Conservation (phyloP, 139 green algal genomes). For the Eudorina sp. region DNA sequence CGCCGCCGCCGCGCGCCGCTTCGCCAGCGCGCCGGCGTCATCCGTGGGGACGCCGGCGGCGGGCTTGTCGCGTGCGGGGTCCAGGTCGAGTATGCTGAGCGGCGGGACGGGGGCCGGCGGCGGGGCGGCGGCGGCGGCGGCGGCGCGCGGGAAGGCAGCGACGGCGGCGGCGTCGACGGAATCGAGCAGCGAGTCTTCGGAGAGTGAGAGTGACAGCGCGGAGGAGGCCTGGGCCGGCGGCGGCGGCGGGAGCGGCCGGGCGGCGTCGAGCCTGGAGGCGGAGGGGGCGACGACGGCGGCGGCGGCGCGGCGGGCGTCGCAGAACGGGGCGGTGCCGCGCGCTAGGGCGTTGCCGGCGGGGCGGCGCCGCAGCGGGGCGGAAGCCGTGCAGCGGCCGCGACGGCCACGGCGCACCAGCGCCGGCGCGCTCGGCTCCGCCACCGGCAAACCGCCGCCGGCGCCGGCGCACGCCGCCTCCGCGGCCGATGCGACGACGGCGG, state of each 20-base stretch:
- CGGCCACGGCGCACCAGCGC: slow-evolving; percentile 3
- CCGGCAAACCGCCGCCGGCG: not conserved
- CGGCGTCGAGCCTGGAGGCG: not conserved
- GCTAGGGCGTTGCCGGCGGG: not conserved
- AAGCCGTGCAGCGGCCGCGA: not conserved
- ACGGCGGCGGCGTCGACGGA: not conserved
- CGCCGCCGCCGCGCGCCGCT: not conserved
- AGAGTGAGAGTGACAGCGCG: not conserved
- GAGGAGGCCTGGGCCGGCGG: not conserved
- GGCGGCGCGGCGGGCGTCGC: not conserved
- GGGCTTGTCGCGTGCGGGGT: not conserved
- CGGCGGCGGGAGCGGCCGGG: not conserved
- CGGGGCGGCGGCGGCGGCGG: not conserved
- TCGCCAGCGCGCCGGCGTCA: not conserved
- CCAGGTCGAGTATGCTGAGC: slow-evolving; percentile 6
- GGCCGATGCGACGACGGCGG: too few species aligned
- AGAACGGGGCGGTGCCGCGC: not conserved
- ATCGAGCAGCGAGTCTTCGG: not conserved
- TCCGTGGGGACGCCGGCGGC: not conserved
- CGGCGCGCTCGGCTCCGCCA: not conserved
- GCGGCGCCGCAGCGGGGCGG: too few species aligned
- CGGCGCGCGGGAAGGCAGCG: not conserved
- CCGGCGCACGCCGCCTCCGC: not conserved
- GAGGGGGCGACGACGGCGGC: not conserved
- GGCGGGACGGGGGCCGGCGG: not conserved